phyloP scores from a whole-genome alignment of 139 green algal genomes.

The Coccomyxa sp. region DNA sequence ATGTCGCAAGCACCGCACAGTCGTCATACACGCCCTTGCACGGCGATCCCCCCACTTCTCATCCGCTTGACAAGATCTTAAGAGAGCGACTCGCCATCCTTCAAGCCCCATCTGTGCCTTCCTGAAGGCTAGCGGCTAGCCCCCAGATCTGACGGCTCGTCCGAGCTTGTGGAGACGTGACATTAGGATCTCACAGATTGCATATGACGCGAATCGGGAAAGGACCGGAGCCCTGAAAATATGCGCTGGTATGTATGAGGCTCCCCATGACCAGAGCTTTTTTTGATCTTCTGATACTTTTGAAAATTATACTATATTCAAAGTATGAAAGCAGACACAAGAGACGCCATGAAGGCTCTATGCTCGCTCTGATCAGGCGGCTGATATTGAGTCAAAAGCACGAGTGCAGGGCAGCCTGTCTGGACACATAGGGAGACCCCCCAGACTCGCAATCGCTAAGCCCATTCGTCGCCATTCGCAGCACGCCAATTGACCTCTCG shows the following conservation, averaged over 20 bases:
- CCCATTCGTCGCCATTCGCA: neutral
- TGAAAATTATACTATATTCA: constrained; percentile 4
- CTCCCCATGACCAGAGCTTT: neutral
- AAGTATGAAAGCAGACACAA: neutral
- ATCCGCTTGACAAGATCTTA: neutral
- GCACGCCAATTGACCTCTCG: neutral
- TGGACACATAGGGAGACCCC: neutral
- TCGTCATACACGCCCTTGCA: neutral
- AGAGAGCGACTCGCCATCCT: neutral
- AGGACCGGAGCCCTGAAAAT: neutral
- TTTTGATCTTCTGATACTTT: neutral
- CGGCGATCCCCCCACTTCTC: neutral
- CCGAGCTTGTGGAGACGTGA: neutral
- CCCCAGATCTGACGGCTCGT: neutral
- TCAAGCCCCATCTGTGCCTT: neutral
- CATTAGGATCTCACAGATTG: neutral
- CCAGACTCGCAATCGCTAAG: neutral
- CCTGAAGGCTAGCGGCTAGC: neutral
- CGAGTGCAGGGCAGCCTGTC: neutral
- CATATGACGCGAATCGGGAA: neutral
- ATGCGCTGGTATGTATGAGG: neutral
- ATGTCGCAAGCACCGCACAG: neutral
- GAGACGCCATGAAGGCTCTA: neutral
- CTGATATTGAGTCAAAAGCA: neutral
- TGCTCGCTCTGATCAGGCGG: neutral